Evolutionary conservation across 352 stramenopile genomes (phyloP), one percentile per base, ranked within the genome.

Genomic region (Thalassiosira gravida): DNA sequence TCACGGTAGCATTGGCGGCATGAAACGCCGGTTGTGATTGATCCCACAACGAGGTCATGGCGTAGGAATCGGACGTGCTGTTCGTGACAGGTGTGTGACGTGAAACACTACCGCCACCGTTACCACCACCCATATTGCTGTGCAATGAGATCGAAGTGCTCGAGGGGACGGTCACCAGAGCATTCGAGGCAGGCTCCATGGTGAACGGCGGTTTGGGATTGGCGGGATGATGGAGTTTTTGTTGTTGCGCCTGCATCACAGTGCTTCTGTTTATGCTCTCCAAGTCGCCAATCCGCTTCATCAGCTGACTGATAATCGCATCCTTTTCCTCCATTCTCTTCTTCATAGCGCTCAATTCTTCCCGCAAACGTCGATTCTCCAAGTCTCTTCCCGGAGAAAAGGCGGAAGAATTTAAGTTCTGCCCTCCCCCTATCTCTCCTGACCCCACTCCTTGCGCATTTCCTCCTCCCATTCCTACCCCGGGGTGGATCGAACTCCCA

Each of bases 261-360:
- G 44, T 3, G 59, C 53, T 62, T 14, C 14, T 27, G 30, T 25
- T 74, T 27, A 53, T 75, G 22, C 32, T n/a, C 35, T 80, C 72
- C 30, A 80, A 67, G 56, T 80, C 64, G 47, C 46, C 30, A 62
- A 80, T 80, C 20, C 72, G 44, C 42, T 71, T 80, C 64, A 80
- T 80, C 30, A 80, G 61, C 42, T 80, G 72, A 25, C 56, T 67
- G 39, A 80, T 74, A 25, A 80, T 80, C 6, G 72, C 72, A 71
- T 80, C 72, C 49, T 80, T 80, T 59, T 80, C 72, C 30, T 70
- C 64, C 20, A 80, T 39, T 56, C 68, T 74, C 65, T 69, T 58
- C 37, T 72, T 61, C 46, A 80, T 62, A 27, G 22, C 14, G 27
- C 27, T 25, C 22, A 80, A 30, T 55, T 74, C 56, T 66, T 80